Conservation (phyloP, 257 asterid genomes). For the Solanum etuberosum region DNA sequence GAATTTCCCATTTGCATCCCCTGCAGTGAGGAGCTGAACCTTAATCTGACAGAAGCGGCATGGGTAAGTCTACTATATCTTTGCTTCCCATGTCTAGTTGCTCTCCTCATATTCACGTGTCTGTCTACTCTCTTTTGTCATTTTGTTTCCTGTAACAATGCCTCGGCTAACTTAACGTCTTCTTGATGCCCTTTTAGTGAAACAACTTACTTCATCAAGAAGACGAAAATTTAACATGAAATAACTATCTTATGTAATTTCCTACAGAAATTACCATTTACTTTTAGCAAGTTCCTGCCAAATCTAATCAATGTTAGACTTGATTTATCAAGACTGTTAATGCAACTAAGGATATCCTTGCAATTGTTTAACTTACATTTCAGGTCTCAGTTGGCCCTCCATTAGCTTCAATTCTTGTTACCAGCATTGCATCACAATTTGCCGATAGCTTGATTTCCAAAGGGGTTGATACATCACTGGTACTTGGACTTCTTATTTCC, state of each 20-base stretch:
- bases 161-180: neutral
- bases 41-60: constrained; percentile 92
- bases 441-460: constrained; percentile 78
- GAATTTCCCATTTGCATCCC: constrained; percentile 10
- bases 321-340: neutral
- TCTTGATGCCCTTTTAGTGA: neutral
- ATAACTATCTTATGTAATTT: neutral
- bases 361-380: neutral
- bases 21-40: constrained; percentile 90
- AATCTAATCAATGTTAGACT: neutral
- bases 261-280: neutral
- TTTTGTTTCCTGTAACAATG: neutral
- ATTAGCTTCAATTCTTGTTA: constrained; percentile 77
- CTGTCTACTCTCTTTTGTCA: neutral
- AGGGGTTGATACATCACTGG: constrained; percentile 84
- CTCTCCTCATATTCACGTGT: neutral
- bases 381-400: constrained; percentile 99
- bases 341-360: neutral
- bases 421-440: constrained; percentile 81
- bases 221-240: neutral
- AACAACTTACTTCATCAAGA: neutral
- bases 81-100: neutral
- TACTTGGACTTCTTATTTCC: constrained; percentile 14
- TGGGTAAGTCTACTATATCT: constrained; percentile 50
- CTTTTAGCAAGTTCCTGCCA: neutral